Evolutionary conservation across 108 stramenopile species (phyloP).

Genomic region (Bacterosira constricta): DNA sequence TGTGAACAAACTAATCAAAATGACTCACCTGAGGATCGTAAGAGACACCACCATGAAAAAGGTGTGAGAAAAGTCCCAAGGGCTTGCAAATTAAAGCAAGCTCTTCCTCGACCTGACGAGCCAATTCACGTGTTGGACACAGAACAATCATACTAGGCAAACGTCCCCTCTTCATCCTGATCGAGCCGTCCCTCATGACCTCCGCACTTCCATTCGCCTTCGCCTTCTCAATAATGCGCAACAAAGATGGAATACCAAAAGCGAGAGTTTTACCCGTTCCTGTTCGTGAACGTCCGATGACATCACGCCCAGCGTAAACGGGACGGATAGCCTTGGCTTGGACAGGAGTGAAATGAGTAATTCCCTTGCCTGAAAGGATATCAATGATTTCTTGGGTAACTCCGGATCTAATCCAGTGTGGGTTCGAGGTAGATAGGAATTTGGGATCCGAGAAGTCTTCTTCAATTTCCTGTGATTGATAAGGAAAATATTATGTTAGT

Average conservation of each 20-base stretch:
- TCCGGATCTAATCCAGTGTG: slow-evolving; percentile 75
- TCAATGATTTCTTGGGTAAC: slow-evolving; percentile 75
- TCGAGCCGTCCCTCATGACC: slow-evolving; percentile 44
- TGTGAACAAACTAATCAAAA: neutral
- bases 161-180: slow-evolving; percentile 76
- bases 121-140: slow-evolving; percentile 98
- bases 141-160: slow-evolving; percentile 91
- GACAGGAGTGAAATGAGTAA: slow-evolving; percentile 86
- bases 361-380: slow-evolving; percentile 83
- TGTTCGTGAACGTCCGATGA: slow-evolving; percentile 96
- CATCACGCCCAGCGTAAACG: slow-evolving; percentile 88
- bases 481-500: too few species aligned
- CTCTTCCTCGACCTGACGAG: slow-evolving; percentile 97
- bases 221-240: slow-evolving; percentile 61
- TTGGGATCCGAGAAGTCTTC: slow-evolving; percentile 70
- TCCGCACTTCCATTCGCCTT: slow-evolving; percentile 59
- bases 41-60: slow-evolving; percentile 97
- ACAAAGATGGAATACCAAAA: slow-evolving; percentile 94
- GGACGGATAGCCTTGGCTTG: slow-evolving; percentile 92
- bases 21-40: slow-evolving; percentile 85
- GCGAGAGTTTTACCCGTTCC: slow-evolving; percentile 99
- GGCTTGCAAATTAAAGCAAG: slow-evolving; percentile 68
- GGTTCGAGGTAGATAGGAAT: slow-evolving; percentile 80
- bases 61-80: slow-evolving; percentile 75
- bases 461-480: slow-evolving; percentile 7